Conservation (phyloP, 495 filamentous ascomycete species). For the Corynascus novoguineensis region DNA sequence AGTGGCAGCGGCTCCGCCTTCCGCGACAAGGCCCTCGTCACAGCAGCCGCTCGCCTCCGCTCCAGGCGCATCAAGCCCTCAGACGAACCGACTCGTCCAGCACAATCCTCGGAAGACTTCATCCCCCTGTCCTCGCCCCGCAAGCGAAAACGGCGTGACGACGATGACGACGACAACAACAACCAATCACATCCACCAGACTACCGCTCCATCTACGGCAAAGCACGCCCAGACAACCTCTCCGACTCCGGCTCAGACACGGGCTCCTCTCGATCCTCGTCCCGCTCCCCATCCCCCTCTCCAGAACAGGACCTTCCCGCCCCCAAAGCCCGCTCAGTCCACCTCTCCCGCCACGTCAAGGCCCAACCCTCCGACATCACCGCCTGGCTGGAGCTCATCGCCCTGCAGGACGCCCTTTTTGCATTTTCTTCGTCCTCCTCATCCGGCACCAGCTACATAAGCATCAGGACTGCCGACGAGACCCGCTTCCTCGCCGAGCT, state of each 20-base stretch:
- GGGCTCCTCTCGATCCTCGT: conserved; percentile 32
- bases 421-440: conserved; percentile 44
- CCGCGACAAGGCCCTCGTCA: conserved; percentile 34
- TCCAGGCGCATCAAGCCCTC: conserved; percentile 27
- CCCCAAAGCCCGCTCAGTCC: conserved; percentile 45
- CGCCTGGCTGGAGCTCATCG: conserved; percentile 70
- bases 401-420: conserved; percentile 65
- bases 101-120: conserved; percentile 33
- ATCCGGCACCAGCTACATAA: conserved; percentile 38
- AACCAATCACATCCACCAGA: conserved; percentile 39
- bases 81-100: not conserved
- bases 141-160: conserved; percentile 37
- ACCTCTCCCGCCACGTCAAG: conserved; percentile 55
- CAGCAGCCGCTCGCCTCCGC: conserved; percentile 22
- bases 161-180: conserved; percentile 14
- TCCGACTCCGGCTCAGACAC: conserved; percentile 47
- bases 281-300: conserved; percentile 27
- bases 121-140: conserved; percentile 33
- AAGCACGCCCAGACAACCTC: conserved; percentile 41
- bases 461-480: conserved; percentile 43
- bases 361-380: conserved; percentile 58
- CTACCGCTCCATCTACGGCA: conserved; percentile 68
- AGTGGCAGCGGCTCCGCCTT: conserved; percentile 32
- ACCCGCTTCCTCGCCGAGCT: conserved; percentile 64
- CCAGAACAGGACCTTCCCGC: conserved; percentile 35